phyloP scores from a whole-genome alignment of 345 rosid species.

The Ricinus communis region DNA sequence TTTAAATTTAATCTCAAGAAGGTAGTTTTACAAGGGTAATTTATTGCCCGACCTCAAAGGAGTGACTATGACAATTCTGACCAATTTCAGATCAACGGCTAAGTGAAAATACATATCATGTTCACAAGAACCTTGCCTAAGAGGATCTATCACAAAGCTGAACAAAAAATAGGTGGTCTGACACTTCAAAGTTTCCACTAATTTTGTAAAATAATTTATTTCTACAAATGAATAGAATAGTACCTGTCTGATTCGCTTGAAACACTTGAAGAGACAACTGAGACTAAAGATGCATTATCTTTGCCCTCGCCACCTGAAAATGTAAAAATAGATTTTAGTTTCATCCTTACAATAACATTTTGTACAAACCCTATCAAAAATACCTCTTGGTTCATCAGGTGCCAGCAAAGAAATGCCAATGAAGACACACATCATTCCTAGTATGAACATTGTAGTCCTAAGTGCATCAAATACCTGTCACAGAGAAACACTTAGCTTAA shows the following conservation, averaged over 20 bases:
- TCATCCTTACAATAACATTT: background rate
- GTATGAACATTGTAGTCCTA: conserved; percentile 92
- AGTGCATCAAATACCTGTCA: conserved; percentile 80
- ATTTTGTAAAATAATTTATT: background rate
- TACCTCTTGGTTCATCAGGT: conserved; percentile 90
- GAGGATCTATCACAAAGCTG: background rate
- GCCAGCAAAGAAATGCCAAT: conserved; percentile 88
- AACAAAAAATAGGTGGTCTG: background rate
- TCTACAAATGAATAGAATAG: background rate
- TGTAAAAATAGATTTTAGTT: conserved; percentile 6
- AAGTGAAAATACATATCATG: too few relatives aligned
- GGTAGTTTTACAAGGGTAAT: too few relatives aligned
- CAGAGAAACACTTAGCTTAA: conserved; percentile 10
- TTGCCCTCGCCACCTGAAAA: conserved; percentile 68
- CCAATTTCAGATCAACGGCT: too few relatives aligned
- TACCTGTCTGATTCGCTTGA: conserved; percentile 78
- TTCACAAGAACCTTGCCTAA: too few relatives aligned
- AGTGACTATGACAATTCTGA: too few relatives aligned
- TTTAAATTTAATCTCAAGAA: too few relatives aligned
- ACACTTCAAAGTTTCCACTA: background rate
- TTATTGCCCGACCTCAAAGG: too few relatives aligned
- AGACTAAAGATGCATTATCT: conserved; percentile 56
- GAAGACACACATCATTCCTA: conserved; percentile 85
- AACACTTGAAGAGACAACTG: conserved; percentile 50
- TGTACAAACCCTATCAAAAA: background rate